These are phyloP conservation scores for Populus trichocarpa DNA, from an alignment of 441 rosid species.

Conservation along the genomic window DNA sequence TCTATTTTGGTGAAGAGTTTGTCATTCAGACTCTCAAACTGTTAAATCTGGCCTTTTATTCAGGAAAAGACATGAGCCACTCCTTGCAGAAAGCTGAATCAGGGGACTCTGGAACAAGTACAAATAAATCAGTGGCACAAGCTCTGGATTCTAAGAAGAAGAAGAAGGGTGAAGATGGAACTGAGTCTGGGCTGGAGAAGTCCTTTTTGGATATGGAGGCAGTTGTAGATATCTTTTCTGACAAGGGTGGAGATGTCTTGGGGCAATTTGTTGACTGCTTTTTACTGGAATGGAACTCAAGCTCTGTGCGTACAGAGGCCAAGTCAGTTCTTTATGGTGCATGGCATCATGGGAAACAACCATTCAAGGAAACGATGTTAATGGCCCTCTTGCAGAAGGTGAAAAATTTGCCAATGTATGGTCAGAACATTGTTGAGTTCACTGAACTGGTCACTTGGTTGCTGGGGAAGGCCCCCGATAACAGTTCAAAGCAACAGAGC, in stretches of 20 bases:
- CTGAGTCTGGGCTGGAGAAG: conserved; percentile 81
- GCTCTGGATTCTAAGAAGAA: conserved; percentile 87
- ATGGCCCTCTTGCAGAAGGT: conserved; percentile 76
- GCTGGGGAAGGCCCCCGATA: conserved; percentile 84
- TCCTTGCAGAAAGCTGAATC: conserved; percentile 68
- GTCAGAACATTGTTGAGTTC: conserved; percentile 97
- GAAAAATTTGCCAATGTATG: conserved; percentile 80
- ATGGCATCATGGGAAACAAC: conserved; percentile 96
- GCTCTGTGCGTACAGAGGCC: conserved; percentile 93
- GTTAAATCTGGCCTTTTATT: conserved; percentile 86
- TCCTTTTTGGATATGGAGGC: conserved; percentile 96
- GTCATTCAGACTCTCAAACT: conserved; percentile 95
- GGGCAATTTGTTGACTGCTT: conserved; percentile 93
- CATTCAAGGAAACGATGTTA: conserved; percentile 81
- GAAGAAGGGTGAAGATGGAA: conserved; percentile 95
- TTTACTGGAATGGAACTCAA: conserved; percentile 97
- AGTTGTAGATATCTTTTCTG: conserved; percentile 73
- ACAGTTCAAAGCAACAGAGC: conserved; percentile 68
- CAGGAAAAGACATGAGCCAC: conserved; percentile 82
- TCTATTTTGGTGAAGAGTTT: conserved; percentile 94
- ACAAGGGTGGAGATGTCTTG: conserved; percentile 75
- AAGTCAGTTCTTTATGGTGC: conserved; percentile 90
- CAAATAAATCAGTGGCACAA: conserved; percentile 72
- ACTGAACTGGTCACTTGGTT: conserved; percentile 90
- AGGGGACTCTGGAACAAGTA: conserved; percentile 60